Base-by-base conservation (phyloP, 495 filamentous ascomycete genomes). In the Penicillium cosmopolitanum region DNA sequence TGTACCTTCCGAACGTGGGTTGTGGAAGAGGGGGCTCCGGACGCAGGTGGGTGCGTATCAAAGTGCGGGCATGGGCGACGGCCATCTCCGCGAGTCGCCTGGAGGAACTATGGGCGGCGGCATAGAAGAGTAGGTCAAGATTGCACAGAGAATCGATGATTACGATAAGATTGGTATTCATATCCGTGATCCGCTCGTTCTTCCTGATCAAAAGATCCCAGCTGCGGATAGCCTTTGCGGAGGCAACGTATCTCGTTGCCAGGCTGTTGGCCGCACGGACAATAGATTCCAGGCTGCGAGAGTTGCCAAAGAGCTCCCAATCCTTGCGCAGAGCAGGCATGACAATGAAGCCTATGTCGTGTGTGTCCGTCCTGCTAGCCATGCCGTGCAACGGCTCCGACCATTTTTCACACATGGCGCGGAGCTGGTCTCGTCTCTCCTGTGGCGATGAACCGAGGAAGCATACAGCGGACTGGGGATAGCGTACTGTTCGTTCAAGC, bases 301-400 rank as follows among this genome's bases (percentile, higher is more conserved):
- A 13, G 53, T 77, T 65, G 11, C 68, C 62, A 0, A 63, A 73
- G 1, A 82, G 66, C 55, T 77, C 73, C 69, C 69, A 73, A 23
- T 64, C 65, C 34, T 48, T 51, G 5, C 61, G 51, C 0, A 60
- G 51, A 7, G 68, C 65, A 33, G 67, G 60, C 31, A 80, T 68
- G 36, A 38, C 36, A 55, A 80, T 80, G 60, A 82, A 80, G 0
- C 77, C 73, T 35, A 82, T 55, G 55, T 80, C 79, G 54, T 82
- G 77, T 0, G 76, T 80, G 34, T 77, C 72, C 8, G 61, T 75
- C 15, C 69, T 63, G 10, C 25, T 35, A 3, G 63, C 57, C 61
- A 65, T 68, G 10, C 40, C 36, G 10, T 62, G 51, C 6, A 71
- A 23, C 3, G 63, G 57, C 11, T 16, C 46, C 15, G 60, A 40